Base-by-base conservation (phyloP, 2,329 filamentous ascomycete species). In the Neonectria punicea region DNA sequence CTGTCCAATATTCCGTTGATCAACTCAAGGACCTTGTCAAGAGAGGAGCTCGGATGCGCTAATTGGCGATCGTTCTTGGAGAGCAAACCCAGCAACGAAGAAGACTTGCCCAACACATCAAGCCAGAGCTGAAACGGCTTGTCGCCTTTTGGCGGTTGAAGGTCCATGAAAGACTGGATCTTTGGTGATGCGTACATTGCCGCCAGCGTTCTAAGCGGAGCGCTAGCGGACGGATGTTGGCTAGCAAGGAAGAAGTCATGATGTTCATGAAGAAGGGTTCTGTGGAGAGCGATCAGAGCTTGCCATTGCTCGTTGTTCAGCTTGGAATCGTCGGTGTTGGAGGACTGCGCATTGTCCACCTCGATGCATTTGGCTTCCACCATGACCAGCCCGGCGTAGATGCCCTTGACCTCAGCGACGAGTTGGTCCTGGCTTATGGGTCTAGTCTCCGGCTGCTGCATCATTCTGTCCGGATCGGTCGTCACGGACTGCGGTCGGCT, bases 351-450 rank as follows among this genome's bases (percentile, higher is more conserved):
- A 9, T 87, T 89, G 70, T 95, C 92, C 1, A 97, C 90, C 58
- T 97, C 91, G 0, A 97, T 94, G 72, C 93, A 95, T 71, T 96
- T 93, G 28, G 87, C 89, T 75, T 98, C 94, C 0, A 97, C 92
- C 89, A 96, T 93, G 0, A 93, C 90, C 0, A 98, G 80, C 0
- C 92, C 93, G 0, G 90, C 89, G 72, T 97, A 97, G 4, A 96
- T 96, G 0, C 90, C 90, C 63, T 93, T 93, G 0, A 97, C 92
- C 72, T 97, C 93, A 0, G 89, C 89, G 0, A 93, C 88, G 0
- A 97, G 83, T 70, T 97, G 92, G 1, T 93, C 90, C 66, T 93
- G 89, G 0, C 90, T 90, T 10, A 96, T 94, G 0, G 89, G 86
- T 0, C 89, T 80, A 0, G 89, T 92, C 28, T 68, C 63, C 2